These are phyloP conservation scores for Fusarium phyllophilum DNA, from an alignment of 2,329 filamentous ascomycete genomes.

Conservation along the genomic window DNA sequence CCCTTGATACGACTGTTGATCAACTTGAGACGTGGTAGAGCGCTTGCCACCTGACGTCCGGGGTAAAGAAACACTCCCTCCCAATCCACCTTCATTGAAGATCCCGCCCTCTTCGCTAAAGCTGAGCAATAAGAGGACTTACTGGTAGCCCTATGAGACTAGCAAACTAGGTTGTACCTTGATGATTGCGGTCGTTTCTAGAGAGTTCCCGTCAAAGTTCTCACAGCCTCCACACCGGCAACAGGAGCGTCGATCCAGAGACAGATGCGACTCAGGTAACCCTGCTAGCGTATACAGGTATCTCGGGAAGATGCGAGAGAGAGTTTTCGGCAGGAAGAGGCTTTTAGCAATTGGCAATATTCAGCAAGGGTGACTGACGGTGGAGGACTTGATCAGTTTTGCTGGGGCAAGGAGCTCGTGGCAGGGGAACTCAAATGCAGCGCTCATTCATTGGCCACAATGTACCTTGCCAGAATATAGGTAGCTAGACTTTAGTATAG, in stretches of 20 bases:
- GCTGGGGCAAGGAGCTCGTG: background rate
- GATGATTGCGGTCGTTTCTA: background rate
- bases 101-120: background rate
- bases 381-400: background rate
- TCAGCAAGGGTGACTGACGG: background rate
- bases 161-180: background rate
- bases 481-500: background rate
- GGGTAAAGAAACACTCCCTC: conserved; percentile 2
- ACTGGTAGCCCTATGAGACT: conserved; percentile 1
- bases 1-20: conserved; percentile 21
- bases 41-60: conserved; percentile 6
- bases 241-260: background rate
- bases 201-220: conserved; percentile 6
- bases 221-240: background rate
- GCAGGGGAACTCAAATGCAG: background rate
- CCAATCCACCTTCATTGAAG: conserved; percentile 1
- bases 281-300: conserved; percentile 4
- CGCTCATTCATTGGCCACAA: background rate
- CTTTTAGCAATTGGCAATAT: background rate
- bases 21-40: conserved; percentile 16
- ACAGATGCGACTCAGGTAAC: conserved; percentile 4
- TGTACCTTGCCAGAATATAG: background rate
- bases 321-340: conserved; percentile 5
- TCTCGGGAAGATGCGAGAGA: conserved; percentile 6
- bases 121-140: background rate